Conservation (phyloP, 129 eudicot species). For the carrot (Daucus carota) region DNA sequence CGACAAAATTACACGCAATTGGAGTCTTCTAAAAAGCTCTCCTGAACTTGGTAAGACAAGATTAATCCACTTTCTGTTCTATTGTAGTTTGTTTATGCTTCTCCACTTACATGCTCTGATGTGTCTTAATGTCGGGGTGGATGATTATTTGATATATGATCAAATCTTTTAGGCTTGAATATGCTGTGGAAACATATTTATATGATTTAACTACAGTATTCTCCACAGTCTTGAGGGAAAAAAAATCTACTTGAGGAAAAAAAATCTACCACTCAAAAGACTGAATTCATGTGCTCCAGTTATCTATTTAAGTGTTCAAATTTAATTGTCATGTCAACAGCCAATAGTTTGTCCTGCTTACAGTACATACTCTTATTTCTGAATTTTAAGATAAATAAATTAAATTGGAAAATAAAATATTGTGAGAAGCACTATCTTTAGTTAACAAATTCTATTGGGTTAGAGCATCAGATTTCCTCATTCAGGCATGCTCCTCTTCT, state of each 20-base stretch:
- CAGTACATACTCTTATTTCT: too few relatives aligned
- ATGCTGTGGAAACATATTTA: background rate
- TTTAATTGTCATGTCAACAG: background rate
- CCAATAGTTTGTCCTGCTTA: background rate
- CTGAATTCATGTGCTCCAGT: background rate
- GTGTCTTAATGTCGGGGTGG: background rate
- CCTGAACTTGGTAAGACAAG: constrained; percentile 75
- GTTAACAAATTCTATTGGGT: too few relatives aligned
- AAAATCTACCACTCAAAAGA: background rate
- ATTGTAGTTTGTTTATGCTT: background rate
- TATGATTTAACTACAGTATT: background rate
- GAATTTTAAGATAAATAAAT: too few relatives aligned
- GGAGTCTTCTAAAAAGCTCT: constrained; percentile 87
- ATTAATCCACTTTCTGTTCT: constrained; percentile 29
- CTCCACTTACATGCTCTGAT: constrained; percentile 1
- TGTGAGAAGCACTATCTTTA: too few relatives aligned
- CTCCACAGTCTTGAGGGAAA: background rate
- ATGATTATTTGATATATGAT: background rate
- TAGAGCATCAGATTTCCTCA: too few relatives aligned
- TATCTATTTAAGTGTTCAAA: background rate
- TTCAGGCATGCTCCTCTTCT: too few relatives aligned
- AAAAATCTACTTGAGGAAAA: too few relatives aligned
- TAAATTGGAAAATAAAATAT: too few relatives aligned
- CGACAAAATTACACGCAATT: constrained; percentile 74
- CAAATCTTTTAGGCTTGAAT: background rate